Percentiles rank a stretch among this genome's conserved stretches.
Evolutionary conservation across 441 rosid genomes (phyloP).

Genomic region (Adansonia grandidieri): DNA sequence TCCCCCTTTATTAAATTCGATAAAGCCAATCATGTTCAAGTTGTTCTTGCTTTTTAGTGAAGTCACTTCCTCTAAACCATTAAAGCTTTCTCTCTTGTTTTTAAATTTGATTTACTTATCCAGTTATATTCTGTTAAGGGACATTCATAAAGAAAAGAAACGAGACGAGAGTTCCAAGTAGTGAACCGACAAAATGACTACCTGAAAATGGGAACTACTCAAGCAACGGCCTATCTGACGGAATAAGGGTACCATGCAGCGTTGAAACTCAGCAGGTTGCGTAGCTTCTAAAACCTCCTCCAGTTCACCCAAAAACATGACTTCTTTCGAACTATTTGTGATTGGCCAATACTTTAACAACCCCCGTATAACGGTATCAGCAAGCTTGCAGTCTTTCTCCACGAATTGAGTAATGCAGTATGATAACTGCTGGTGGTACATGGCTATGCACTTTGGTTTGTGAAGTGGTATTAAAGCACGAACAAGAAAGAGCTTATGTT

Average conservation of each 20-base stretch:
- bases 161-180: slow-evolving; percentile 8
- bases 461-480: slow-evolving; percentile 74
- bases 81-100: slow-evolving; percentile 8
- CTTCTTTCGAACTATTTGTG: slow-evolving; percentile 73
- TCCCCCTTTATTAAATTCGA: background rate
- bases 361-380: slow-evolving; percentile 72
- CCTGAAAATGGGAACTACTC: slow-evolving; percentile 92
- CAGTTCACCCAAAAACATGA: slow-evolving; percentile 81
- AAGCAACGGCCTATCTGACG: slow-evolving; percentile 74
- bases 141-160: background rate
- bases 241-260: slow-evolving; percentile 88
- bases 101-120: background rate
- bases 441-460: slow-evolving; percentile 66
- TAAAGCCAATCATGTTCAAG: background rate
- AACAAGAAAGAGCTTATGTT: slow-evolving; percentile 77
- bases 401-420: slow-evolving; percentile 77
- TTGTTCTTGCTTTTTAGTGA: background rate
- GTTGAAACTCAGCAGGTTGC: slow-evolving; percentile 81
- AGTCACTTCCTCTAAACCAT: slow-evolving; percentile 3
- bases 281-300: slow-evolving; percentile 92
- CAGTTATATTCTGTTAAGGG: background rate
- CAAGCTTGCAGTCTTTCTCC: slow-evolving; percentile 77
- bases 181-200: slow-evolving; percentile 26
- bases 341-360: slow-evolving; percentile 73
- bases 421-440: slow-evolving; percentile 75